These are phyloP conservation scores for Oehlia diaphana DNA, from an alignment of 192 early-diverging fungal genomes.

Conservation along the genomic window DNA sequence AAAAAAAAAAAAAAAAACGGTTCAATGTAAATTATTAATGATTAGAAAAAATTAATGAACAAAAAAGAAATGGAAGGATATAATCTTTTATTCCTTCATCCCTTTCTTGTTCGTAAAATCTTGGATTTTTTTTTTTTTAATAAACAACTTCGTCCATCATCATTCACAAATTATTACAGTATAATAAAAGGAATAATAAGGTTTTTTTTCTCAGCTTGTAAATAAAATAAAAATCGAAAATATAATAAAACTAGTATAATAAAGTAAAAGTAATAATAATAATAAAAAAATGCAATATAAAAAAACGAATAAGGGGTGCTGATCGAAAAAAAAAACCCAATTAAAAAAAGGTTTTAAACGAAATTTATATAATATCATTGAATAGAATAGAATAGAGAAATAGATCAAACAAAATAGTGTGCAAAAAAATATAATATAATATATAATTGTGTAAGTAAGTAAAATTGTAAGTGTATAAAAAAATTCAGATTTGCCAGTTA, in stretches of 20 bases:
- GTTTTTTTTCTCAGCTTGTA: neutral
- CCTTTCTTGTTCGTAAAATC: neutral
- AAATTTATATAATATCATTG: neutral
- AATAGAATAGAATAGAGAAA: neutral
- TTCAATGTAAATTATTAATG: neutral
- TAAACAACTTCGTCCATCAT: conserved; percentile 16
- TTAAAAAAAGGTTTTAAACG: neutral
- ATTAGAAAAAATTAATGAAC: neutral
- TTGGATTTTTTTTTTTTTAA: neutral
- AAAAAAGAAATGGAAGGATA: no score
- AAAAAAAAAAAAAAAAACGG: neutral
- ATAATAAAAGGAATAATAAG: neutral
- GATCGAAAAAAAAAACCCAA: neutral
- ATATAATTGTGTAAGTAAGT: neutral
- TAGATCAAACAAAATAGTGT: neutral
- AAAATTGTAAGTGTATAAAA: neutral
- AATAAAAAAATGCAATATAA: neutral
- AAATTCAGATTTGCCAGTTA: conserved; percentile 12
- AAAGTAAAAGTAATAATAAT: neutral
- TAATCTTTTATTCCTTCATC: no score
- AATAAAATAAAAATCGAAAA: neutral
- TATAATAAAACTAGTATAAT: neutral
- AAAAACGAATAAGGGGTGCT: neutral
- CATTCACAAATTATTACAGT: conserved; percentile 23
- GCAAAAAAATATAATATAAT: neutral